These are phyloP conservation scores for Spongiforma sp. DNA, from an alignment of 1,284 basidiomycete species.

Conservation along the genomic window DNA sequence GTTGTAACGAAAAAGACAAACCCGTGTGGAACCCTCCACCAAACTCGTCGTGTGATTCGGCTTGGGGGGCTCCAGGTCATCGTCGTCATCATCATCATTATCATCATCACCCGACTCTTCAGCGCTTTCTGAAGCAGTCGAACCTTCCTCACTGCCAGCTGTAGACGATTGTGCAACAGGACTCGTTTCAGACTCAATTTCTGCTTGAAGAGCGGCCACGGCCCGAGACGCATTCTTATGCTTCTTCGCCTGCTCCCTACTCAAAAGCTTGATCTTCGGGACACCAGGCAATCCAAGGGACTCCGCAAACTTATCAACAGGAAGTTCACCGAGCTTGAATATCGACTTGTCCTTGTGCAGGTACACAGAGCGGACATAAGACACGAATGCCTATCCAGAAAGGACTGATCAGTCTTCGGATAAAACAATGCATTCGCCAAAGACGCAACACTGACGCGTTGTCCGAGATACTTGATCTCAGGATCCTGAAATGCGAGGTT, in stretches of 20 bases:
- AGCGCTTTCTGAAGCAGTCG: conserved; percentile 29
- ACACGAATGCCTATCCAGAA: conserved; percentile 85
- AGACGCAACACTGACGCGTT: conserved; percentile 65
- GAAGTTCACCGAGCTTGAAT: conserved; percentile 87
- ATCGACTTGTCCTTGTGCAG: conserved; percentile 94
- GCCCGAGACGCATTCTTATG: conserved; percentile 73
- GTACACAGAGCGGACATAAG: conserved; percentile 93
- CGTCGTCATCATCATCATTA: neutral
- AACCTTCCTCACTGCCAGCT: conserved; percentile 39
- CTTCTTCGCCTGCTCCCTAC: conserved; percentile 72
- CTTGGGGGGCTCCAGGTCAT: too few species aligned
- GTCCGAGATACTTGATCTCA: conserved; percentile 97
- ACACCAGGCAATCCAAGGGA: conserved; percentile 93
- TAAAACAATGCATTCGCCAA: neutral
- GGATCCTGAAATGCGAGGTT: conserved; percentile 95
- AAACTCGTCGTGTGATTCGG: neutral
- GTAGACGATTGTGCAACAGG: conserved; percentile 28
- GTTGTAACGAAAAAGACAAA: conserved; percentile 18
- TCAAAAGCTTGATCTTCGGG: conserved; percentile 94
- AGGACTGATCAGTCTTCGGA: conserved; percentile 10
- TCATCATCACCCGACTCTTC: conserved; percentile 27
- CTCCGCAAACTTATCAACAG: conserved; percentile 85
- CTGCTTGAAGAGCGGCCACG: conserved; percentile 42
- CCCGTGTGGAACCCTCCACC: conserved; percentile 29
- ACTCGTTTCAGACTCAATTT: conserved; percentile 39